Base-by-base conservation (phyloP, 2,329 filamentous ascomycete species). In the Blastomyces percursus region DNA sequence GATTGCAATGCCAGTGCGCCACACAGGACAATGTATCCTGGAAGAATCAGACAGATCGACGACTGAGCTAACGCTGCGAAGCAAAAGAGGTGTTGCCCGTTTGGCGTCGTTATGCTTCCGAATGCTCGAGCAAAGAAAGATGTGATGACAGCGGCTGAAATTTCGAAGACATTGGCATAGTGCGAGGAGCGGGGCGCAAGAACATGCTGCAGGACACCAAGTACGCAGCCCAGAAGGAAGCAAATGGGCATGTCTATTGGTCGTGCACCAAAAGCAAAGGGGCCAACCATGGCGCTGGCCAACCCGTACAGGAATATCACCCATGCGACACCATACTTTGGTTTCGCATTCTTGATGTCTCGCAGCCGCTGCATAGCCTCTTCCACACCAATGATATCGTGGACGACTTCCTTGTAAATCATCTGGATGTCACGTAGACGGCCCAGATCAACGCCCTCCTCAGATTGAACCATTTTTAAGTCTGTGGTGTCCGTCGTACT, bases 221-320 rank as follows among this genome's bases (percentile, higher is more conserved):
- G 80, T 21, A 92, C 77, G 69, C 84, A 86, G 1, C 91, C 90
- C 0, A 95, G 81, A 0, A 90, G 62, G 71, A 94, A 94, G 24
- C 86, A 85, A 35, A 92, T 82, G 0, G 89, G 89, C 63, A 94
- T 77, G 71, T 95, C 91, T 69, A 93, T 87, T 50, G 86, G 84
- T 3, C 89, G 83, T 2, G 88, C 89, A 62, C 86, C 79, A 70
- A 94, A 95, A 3, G 88, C 89, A 69, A 94, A 94, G 0, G 89
- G 89, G 0, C 88, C 90, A 0, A 94, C 90, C 7, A 80, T 83
- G 0, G 85, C 87, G 14, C 88, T 90, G 1, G 90, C 90, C 6
- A 91, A 75, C 0, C 91, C 91, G 67, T 90, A 92, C 40, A 91
- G 76, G 0, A 86, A 73, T 0, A 95, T 84, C 14, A 82, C 72